Evolutionary conservation across 176 grass and related monocot species (phyloP).

Genomic region (Musa troglodytarum): DNA sequence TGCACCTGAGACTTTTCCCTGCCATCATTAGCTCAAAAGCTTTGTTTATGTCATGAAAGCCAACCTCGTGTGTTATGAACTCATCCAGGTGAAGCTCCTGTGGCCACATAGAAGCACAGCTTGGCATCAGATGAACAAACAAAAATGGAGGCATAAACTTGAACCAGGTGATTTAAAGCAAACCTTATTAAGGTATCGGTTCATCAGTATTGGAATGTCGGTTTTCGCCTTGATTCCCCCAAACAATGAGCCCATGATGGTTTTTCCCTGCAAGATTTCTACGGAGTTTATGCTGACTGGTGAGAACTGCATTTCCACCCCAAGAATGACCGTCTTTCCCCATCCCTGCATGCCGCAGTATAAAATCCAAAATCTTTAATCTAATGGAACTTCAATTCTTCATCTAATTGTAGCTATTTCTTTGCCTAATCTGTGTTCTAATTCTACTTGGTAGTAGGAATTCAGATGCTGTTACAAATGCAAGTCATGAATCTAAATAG

Average conservation of each 20-base stretch:
- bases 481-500: background rate
- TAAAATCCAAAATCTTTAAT: too few species aligned
- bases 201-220: slow-evolving; percentile 37
- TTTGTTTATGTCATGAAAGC: slow-evolving; percentile 38
- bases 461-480: too few species aligned
- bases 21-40: slow-evolving; percentile 39
- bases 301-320: background rate
- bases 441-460: too few species aligned
- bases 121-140: too few species aligned
- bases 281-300: slow-evolving; percentile 10
- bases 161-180: too few species aligned
- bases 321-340: slow-evolving; percentile 56
- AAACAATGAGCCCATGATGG: slow-evolving; percentile 29
- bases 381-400: too few species aligned
- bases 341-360: slow-evolving; percentile 27
- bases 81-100: slow-evolving; percentile 47
- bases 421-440: too few species aligned
- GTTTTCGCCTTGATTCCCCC: slow-evolving; percentile 49
- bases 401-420: too few species aligned
- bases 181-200: slow-evolving; percentile 38
- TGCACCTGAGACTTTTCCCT: slow-evolving; percentile 41
- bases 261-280: slow-evolving; percentile 22
- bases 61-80: slow-evolving; percentile 42
- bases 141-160: too few species aligned
- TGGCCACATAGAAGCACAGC: background rate